A percentile compares a stretch with the other conserved stretches of the same genome.
Evolutionary conservation across 192 early-diverging fungal genomes (phyloP).

Genomic region (Phycomyces blakesleeanus): DNA sequence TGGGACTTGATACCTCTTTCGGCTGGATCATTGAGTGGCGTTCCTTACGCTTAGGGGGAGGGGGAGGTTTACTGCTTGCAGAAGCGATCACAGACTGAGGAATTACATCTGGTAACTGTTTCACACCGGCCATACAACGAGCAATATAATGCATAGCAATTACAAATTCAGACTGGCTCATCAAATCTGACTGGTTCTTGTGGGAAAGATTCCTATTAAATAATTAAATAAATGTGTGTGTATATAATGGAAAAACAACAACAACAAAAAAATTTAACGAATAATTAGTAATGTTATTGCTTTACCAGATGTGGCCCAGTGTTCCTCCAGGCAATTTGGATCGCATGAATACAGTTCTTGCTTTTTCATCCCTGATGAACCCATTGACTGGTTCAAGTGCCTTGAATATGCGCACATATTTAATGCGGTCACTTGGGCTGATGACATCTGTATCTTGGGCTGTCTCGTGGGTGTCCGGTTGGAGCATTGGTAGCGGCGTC

Average conservation of each 20-base stretch:
- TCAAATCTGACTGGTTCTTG: slow-evolving; percentile 57
- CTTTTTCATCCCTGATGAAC: slow-evolving; percentile 42
- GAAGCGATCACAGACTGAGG: slow-evolving; percentile 47
- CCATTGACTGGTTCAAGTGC: slow-evolving; percentile 15
- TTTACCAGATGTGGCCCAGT: slow-evolving; percentile 76
- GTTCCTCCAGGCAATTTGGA: slow-evolving; percentile 73
- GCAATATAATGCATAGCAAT: slow-evolving; percentile 86
- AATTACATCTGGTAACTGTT: slow-evolving; percentile 57
- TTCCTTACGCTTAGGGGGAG: background rate
- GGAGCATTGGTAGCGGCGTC: slow-evolving; percentile 2
- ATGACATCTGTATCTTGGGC: slow-evolving; percentile 3
- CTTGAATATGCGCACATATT: slow-evolving; percentile 21
- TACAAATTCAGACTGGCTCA: slow-evolving; percentile 78
- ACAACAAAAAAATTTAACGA: too few relatives aligned
- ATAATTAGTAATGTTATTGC: too few relatives aligned
- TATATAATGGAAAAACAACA: too few relatives aligned
- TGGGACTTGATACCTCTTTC: too few relatives aligned
- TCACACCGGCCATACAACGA: slow-evolving; percentile 62
- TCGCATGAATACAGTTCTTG: slow-evolving; percentile 69
- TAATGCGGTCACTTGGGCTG: slow-evolving; percentile 7
- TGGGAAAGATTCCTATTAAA: slow-evolving; percentile 79
- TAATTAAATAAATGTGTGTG: too few relatives aligned
- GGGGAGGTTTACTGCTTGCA: background rate
- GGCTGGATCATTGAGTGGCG: too few relatives aligned
- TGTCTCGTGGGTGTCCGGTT: background rate